Evolutionary conservation across 2,329 filamentous ascomycete species (phyloP).

Genomic region (Beauveria bassiana): DNA sequence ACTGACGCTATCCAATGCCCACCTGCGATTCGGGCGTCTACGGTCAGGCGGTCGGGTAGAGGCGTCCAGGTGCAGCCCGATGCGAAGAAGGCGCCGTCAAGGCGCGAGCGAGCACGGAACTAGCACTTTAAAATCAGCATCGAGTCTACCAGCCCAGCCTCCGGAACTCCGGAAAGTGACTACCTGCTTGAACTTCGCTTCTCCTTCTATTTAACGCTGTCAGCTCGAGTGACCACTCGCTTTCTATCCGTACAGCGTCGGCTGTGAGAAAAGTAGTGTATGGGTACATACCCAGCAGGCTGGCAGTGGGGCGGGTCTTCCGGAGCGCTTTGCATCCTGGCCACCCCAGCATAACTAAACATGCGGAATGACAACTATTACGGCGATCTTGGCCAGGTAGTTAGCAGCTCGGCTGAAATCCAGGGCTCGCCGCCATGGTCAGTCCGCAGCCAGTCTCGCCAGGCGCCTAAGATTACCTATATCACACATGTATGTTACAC

Average conservation of each 20-base stretch:
- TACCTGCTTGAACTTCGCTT: neutral
- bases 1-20: neutral
- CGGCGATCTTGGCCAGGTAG: neutral
- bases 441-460: neutral
- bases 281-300: no score
- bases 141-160: no score
- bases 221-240: no score
- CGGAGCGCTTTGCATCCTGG: neutral
- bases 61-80: no score
- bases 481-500: neutral
- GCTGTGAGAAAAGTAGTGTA: no score
- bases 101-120: neutral
- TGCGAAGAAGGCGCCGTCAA: neutral
- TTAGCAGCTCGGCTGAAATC: no score
- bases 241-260: no score
- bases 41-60: neutral
- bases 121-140: neutral
- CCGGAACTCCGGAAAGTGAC: no score
- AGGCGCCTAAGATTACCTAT: neutral
- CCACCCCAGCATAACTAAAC: neutral
- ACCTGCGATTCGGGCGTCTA: conserved; percentile 1
- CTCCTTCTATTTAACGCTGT: neutral
- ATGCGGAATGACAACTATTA: neutral
- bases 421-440: no score
- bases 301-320: neutral